Base-by-base conservation (phyloP, 805 yeast genomes). In the Spathaspora sp. region DNA sequence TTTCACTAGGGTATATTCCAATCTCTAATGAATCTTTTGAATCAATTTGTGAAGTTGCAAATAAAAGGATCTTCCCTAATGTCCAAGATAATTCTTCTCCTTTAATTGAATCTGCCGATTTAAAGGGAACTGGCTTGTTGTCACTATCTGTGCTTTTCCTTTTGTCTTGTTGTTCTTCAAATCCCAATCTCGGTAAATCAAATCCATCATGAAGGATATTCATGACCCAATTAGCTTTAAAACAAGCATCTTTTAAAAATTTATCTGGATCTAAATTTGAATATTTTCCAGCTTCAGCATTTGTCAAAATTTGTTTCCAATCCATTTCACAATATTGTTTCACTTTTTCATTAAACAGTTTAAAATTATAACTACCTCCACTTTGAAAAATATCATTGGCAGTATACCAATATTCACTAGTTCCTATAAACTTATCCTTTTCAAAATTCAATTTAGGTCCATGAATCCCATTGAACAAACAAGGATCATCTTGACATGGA, bases 321-420 rank as follows among this genome's bases (percentile, higher is more conserved):
- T 84, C 82, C 53, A 82, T 76, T 56, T 82, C 85, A 72, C 99
- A 94, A 60, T 85, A 91, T 31, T 78, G 77, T 54, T 80, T 78
- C 3, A 91, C 87, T 49, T 81, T 79, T 35, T 74, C 79, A 63
- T 83, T 86, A 61, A 88, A 90, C 40, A 77, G 72, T 38, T 79
- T 76, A 63, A 84, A 93, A 61, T 89, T 89, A 65, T 92, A 92
- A 51, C 84, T 89, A 12, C 97, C 98, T 2, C 96, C 93, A 72
- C 90, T 78, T 40, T 86, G 82, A 65, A 92, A 92, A 3, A 93
- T 81, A 63, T 93, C 98, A 61, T 91, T 88, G 2, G 97, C 92
- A 0, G 97, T 90, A 65, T 94, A 93, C 97, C 98, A 94, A 70
- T 90, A 94, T 68, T 94, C 99, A 7, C 97, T 89, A 19, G 93